Evolutionary conservation across 2,329 filamentous ascomycete genomes (phyloP), one percentile per base, ranked within the genome.

Genomic region (Pseudocercospora fuligena): DNA sequence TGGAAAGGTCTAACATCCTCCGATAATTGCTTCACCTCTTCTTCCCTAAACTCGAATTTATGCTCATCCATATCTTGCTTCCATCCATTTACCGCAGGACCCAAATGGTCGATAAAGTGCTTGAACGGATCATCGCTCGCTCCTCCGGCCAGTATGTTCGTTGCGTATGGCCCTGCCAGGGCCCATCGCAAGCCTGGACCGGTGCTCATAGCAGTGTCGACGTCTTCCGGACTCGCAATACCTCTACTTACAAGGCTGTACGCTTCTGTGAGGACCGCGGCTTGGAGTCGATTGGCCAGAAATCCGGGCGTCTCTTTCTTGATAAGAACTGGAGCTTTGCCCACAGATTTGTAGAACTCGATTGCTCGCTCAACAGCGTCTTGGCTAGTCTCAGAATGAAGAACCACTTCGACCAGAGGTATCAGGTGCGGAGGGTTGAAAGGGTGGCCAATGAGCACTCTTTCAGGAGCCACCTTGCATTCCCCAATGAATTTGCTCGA

Each of bases 361-460:
- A 80, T 76, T 0, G 80, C 75, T 8, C 65, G 64, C 3, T 69
- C 53, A 19, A 79, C 70, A 5, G 72, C 69, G 0, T 61, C 62
- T 0, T 64, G 16, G 5, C 72, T 64, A 0, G 81, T 82, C 47
- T 71, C 69, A 1, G 67, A 57, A 2, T 79, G 77, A 8, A 78
- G 79, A 1, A 83, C 82, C 0, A 84, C 79, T 70, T 84, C 82
- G 21, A 84, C 81, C 14, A 84, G 75, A 0, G 82, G 82, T 21
- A 84, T 81, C 19, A 84, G 73, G 67, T 84, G 82, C 5, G 82
- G 82, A 8, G 82, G 82, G 67, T 84, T 84, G 75, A 83, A 84
- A 0, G 82, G 82, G 68, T 84, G 82, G 3, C 81, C 82, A 27
- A 84, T 78, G 0, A 82, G 70, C 36, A 81, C 75, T n/a, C 80